Evolutionary conservation across 257 asterid genomes (phyloP).

Genomic region (Gentiana macrophylla): DNA sequence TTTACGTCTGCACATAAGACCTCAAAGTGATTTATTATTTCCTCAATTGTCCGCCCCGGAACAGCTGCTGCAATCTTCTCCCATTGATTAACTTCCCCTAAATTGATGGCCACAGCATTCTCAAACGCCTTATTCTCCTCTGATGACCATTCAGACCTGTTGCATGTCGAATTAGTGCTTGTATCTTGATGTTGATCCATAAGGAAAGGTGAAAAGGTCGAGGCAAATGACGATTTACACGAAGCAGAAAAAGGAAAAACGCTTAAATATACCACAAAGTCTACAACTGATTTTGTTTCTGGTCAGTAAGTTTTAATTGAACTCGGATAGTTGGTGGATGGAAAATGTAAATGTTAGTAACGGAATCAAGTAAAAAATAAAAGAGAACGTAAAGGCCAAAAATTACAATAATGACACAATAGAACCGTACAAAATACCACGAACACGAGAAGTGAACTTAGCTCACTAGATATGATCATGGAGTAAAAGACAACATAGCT

Average conservation of each 20-base stretch:
- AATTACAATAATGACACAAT: not conserved
- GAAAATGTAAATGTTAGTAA: not conserved
- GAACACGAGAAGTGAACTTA: not conserved
- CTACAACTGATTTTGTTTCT: conserved; percentile 3
- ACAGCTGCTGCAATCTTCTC: conserved; percentile 25
- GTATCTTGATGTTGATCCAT: conserved; percentile 14
- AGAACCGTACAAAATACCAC: not conserved
- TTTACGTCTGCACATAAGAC: conserved; percentile 19
- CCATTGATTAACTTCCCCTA: conserved; percentile 15
- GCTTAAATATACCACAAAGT: conserved; percentile 5
- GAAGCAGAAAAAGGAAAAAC: no score
- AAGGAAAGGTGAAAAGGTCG: conserved; percentile 11
- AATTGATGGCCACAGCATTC: conserved; percentile 22
- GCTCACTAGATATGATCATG: not conserved
- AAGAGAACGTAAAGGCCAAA: not conserved
- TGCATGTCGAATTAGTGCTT: conserved; percentile 20
- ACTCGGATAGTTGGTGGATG: conserved; percentile 9
- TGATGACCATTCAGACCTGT: conserved; percentile 21
- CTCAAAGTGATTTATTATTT: conserved; percentile 25
- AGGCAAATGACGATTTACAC: no score
- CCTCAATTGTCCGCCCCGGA: conserved; percentile 32
- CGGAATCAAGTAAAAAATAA: not conserved
- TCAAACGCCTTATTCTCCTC: conserved; percentile 40
- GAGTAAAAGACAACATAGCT: not conserved
- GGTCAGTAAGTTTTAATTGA: conserved; percentile 1